These are phyloP conservation scores for Vanderwaltozyma verrucispora DNA, from an alignment of 805 yeast species.

Conservation along the genomic window DNA sequence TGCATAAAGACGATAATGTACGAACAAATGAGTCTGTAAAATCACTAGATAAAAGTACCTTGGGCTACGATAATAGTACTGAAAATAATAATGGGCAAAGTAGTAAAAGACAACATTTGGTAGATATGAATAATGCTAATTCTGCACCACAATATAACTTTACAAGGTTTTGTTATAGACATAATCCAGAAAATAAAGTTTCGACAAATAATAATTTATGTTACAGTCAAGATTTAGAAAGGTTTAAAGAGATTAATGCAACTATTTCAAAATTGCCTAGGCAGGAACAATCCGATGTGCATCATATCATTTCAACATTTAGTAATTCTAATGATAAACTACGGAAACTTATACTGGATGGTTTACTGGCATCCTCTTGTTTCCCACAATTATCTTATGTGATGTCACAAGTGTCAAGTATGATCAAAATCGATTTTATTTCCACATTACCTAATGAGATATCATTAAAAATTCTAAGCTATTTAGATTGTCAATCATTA, in stretches of 20 bases:
- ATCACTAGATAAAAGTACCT: too few relatives aligned
- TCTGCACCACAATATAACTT: conserved; percentile 35
- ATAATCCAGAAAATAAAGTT: conserved; percentile 78
- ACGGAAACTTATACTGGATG: conserved; percentile 68
- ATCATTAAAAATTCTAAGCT: conserved; percentile 74
- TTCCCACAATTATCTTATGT: conserved; percentile 89
- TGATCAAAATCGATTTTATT: conserved; percentile 84
- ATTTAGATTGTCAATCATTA: conserved; percentile 84
- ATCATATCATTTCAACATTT: conserved; percentile 77
- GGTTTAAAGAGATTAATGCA: conserved; percentile 23
- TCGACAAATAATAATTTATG: conserved; percentile 20
- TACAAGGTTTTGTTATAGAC: conserved; percentile 79
- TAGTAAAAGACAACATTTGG: not conserved
- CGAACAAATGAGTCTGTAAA: too few relatives aligned
- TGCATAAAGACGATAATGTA: not conserved
- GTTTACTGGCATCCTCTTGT: conserved; percentile 81
- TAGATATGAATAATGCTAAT: not conserved
- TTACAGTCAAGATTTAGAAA: conserved; percentile 19
- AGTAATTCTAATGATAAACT: conserved; percentile 60
- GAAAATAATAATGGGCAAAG: not conserved
- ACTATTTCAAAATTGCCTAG: conserved; percentile 38
- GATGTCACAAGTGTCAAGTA: conserved; percentile 63
- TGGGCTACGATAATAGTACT: not conserved
- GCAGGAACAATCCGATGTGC: conserved; percentile 63
- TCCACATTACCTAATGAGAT: conserved; percentile 78